Evolutionary conservation across 257 asterid species (phyloP).

Genomic region (Salvia rosmarinus): DNA sequence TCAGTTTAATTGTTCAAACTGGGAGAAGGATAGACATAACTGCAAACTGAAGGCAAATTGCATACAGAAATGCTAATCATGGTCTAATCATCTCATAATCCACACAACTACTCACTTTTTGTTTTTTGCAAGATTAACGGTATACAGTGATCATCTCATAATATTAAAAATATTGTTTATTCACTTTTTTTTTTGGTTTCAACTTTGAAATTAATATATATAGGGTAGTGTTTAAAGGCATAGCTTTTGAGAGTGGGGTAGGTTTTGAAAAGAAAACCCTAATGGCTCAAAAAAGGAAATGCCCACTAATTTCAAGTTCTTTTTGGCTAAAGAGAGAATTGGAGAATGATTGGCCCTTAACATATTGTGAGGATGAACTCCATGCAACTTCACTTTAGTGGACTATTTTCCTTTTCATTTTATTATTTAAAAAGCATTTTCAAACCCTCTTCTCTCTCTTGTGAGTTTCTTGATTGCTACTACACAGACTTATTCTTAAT

Average conservation of each 20-base stretch:
- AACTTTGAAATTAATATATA: background rate
- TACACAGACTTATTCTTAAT: conserved; percentile 38
- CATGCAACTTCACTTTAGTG: conserved; percentile 45
- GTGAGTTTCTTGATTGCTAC: conserved; percentile 30
- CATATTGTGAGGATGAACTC: conserved; percentile 53
- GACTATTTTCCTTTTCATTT: conserved; percentile 28
- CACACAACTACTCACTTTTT: conserved; percentile 32
- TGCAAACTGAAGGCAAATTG: background rate
- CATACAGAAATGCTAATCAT: conserved; percentile 29
- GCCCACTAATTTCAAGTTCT: conserved; percentile 69
- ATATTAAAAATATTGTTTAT: background rate
- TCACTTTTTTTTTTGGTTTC: background rate
- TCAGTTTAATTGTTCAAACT: background rate
- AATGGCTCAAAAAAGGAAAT: conserved; percentile 57
- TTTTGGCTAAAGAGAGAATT: conserved; percentile 43
- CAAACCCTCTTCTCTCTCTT: conserved; percentile 11
- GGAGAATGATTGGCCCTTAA: conserved; percentile 53
- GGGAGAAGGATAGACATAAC: background rate
- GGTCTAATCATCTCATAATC: conserved; percentile 36
- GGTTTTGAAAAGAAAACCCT: conserved; percentile 33
- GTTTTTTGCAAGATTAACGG: conserved; percentile 37
- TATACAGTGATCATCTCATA: conserved; percentile 24
- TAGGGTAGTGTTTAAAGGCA: conserved; percentile 41
- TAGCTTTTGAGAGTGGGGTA: conserved; percentile 48
- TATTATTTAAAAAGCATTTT: conserved; percentile 33